These are phyloP conservation scores for Phytophthora niederhauseri DNA, from an alignment of 352 stramenopile species.

Conservation along the genomic window DNA sequence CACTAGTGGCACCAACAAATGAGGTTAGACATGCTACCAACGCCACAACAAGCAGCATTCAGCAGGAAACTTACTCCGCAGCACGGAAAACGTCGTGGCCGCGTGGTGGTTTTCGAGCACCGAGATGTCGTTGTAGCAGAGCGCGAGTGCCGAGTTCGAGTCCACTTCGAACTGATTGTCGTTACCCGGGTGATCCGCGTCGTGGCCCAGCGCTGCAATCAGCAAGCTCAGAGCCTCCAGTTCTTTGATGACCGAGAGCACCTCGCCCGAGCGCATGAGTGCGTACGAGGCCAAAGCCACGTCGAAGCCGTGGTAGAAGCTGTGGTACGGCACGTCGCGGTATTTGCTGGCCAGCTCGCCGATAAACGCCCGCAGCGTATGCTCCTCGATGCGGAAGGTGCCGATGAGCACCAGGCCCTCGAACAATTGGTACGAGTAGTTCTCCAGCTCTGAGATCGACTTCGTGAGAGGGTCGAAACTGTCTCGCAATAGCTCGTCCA, in stretches of 20 bases:
- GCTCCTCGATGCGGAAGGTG: slow-evolving; percentile 70
- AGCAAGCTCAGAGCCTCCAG: slow-evolving; percentile 80
- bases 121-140: slow-evolving; percentile 92
- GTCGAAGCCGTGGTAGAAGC: slow-evolving; percentile 87
- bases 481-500: slow-evolving; percentile 59
- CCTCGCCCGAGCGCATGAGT: slow-evolving; percentile 57
- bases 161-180: slow-evolving; percentile 92
- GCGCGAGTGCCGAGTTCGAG: slow-evolving; percentile 70
- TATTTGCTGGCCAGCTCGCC: slow-evolving; percentile 62
- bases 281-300: slow-evolving; percentile 72
- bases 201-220: slow-evolving; percentile 83
- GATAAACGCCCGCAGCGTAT: slow-evolving; percentile 59
- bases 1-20: slow-evolving; percentile 26
- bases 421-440: slow-evolving; percentile 68
- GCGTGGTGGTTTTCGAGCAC: slow-evolving; percentile 91
- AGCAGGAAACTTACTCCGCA: slow-evolving; percentile 45
- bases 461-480: slow-evolving; percentile 70
- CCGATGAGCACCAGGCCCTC: slow-evolving; percentile 60
- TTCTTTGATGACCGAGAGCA: slow-evolving; percentile 73
- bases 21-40: background rate
- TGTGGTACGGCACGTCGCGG: slow-evolving; percentile 82
- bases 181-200: slow-evolving; percentile 89
- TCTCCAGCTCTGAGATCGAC: slow-evolving; percentile 57
- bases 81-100: slow-evolving; percentile 72
- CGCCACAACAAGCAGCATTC: background rate